A percentile compares a stretch with the other conserved stretches of the same genome.
These are phyloP conservation scores for Penicillium soppii DNA, from an alignment of 495 filamentous ascomycete species.

Conservation along the genomic window DNA sequence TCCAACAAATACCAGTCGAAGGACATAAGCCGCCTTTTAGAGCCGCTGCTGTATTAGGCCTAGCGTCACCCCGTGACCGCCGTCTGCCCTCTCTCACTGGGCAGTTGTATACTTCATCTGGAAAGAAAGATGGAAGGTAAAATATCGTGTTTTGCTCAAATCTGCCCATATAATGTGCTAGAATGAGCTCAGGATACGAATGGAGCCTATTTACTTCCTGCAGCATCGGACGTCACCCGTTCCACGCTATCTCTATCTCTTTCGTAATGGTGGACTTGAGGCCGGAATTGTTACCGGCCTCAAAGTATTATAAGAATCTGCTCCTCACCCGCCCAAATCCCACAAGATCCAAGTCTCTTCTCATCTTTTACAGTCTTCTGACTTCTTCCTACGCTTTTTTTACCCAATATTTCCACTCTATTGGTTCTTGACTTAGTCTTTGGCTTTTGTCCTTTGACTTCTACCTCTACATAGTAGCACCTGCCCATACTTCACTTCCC, in stretches of 20 bases:
- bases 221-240: slow-evolving; percentile 13
- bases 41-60: slow-evolving; percentile 21
- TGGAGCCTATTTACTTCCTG: background rate
- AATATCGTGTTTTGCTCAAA: slow-evolving; percentile 4
- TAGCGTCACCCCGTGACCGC: slow-evolving; percentile 36
- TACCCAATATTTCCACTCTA: slow-evolving; percentile 14
- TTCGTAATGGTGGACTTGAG: slow-evolving; percentile 39
- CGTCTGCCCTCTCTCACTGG: slow-evolving; percentile 27
- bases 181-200: background rate
- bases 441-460: slow-evolving; percentile 8
- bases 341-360: slow-evolving; percentile 15
- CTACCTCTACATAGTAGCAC: slow-evolving; percentile 20
- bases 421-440: slow-evolving; percentile 36
- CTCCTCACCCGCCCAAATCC: slow-evolving; percentile 31
- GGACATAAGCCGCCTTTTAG: background rate
- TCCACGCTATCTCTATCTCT: slow-evolving; percentile 32
- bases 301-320: slow-evolving; percentile 53
- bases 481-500: background rate
- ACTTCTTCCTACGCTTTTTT: slow-evolving; percentile 11
- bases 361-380: slow-evolving; percentile 9
- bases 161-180: background rate
- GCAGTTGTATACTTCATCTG: slow-evolving; percentile 31
- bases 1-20: background rate
- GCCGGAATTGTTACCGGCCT: slow-evolving; percentile 67
- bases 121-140: slow-evolving; percentile 10